Evolutionary conservation across 1,139 yeast genomes (phyloP).

Genomic region (Candida glucosophila): DNA sequence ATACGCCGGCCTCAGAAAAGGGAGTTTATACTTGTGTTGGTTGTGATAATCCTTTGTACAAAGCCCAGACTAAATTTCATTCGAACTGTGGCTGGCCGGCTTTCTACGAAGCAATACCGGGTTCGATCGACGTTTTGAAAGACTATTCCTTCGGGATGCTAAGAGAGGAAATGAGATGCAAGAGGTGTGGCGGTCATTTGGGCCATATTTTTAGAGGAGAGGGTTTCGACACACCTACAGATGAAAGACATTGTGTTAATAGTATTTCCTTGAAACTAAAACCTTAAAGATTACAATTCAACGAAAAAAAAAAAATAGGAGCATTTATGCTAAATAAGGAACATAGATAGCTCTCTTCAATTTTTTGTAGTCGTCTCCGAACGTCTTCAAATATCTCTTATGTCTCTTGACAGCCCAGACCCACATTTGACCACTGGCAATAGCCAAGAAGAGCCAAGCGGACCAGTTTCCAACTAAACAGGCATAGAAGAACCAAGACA

Average conservation of each 20-base stretch:
- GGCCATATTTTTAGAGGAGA: slow-evolving; percentile 97
- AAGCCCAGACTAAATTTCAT: slow-evolving; percentile 72
- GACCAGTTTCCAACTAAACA: slow-evolving; percentile 72
- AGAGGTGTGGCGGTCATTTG: slow-evolving; percentile 85
- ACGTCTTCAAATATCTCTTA: slow-evolving; percentile 54
- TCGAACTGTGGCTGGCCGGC: slow-evolving; percentile 99
- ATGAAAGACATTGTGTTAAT: slow-evolving; percentile 92
- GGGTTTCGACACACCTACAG: slow-evolving; percentile 83
- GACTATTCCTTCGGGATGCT: slow-evolving; percentile 68
- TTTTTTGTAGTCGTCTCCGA: slow-evolving; percentile 70
- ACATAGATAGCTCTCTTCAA: slow-evolving; percentile 55
- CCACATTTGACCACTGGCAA: slow-evolving; percentile 73
- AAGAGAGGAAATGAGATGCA: slow-evolving; percentile 82
- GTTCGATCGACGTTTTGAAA: slow-evolving; percentile 51
- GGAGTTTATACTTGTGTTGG: slow-evolving; percentile 84
- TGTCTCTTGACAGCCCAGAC: slow-evolving; percentile 74
- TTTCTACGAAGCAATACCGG: slow-evolving; percentile 82
- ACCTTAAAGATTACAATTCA: slow-evolving; percentile 6
- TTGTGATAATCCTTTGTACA: slow-evolving; percentile 72
- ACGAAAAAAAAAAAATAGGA: slow-evolving; percentile 1
- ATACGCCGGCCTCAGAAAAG: slow-evolving; percentile 28
- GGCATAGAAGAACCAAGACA: slow-evolving; percentile 66
- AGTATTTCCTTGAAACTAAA: slow-evolving; percentile 68
- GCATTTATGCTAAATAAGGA: slow-evolving; percentile 26
- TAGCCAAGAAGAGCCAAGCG: slow-evolving; percentile 57